Conservation (phyloP, 768 basidiomycete species). For the Cystofilobasidium ferigula region DNA sequence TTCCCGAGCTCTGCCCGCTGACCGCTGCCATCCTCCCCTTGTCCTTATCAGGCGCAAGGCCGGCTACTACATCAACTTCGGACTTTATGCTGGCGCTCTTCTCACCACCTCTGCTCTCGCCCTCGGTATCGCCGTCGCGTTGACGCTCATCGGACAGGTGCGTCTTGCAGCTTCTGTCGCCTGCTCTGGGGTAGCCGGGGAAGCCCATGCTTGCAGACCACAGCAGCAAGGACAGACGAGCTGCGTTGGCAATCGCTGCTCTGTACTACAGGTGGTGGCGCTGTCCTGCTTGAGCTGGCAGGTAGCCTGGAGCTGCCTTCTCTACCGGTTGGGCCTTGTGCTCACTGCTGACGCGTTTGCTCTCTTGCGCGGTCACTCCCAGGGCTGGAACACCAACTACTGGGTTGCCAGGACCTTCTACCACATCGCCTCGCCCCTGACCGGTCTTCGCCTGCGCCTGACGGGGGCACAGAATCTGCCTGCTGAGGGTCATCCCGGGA, state of each 20-base stretch:
- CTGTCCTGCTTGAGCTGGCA: too few relatives aligned
- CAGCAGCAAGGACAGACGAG: too few relatives aligned
- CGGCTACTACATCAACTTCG: conserved; percentile 25
- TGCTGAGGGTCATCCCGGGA: conserved; percentile 50
- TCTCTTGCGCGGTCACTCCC: neutral
- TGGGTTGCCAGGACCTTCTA: conserved; percentile 79
- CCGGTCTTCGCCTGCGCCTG: conserved; percentile 61
- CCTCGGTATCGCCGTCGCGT: conserved; percentile 17
- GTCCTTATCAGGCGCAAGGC: conserved; percentile 10
- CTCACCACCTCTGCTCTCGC: conserved; percentile 12
- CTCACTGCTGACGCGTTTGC: neutral
- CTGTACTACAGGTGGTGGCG: too few relatives aligned
- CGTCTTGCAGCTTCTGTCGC: neutral
- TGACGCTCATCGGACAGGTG: conserved; percentile 15
- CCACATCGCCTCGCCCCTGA: conserved; percentile 48
- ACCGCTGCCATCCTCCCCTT: neutral
- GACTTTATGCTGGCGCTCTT: conserved; percentile 12
- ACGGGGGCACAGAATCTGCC: conserved; percentile 74
- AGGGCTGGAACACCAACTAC: conserved; percentile 50
- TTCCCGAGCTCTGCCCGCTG: neutral
- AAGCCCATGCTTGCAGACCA: too few relatives aligned
- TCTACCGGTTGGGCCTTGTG: too few relatives aligned
- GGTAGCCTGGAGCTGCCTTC: too few relatives aligned
- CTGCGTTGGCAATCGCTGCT: too few relatives aligned
- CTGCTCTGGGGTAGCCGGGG: too few relatives aligned